Conservation (phyloP, 2,329 filamentous ascomycete species). For the Xylaria multiplex region DNA sequence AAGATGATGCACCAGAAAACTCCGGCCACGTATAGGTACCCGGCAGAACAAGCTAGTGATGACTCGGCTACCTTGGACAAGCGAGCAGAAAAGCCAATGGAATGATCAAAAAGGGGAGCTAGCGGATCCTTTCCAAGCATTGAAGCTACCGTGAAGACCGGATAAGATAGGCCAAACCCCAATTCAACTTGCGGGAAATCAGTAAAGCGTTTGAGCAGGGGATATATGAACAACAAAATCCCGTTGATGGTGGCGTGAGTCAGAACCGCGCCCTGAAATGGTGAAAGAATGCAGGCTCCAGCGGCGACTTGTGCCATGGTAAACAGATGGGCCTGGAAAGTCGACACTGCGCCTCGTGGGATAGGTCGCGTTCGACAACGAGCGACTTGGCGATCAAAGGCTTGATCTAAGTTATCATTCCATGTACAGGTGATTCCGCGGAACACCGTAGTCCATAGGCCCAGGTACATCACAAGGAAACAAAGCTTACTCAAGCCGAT, state of each 20-base stretch:
- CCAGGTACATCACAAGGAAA: conserved; percentile 3
- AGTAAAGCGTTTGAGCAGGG: conserved; percentile 61
- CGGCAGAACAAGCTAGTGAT: background rate
- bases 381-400: conserved; percentile 61
- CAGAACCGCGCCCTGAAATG: no score
- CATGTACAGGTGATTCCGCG: conserved; percentile 62
- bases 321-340: conserved; percentile 50
- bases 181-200: conserved; percentile 62
- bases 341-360: conserved; percentile 57
- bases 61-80: background rate
- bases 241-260: conserved; percentile 28
- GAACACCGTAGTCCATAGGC: conserved; percentile 55
- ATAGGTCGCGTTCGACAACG: conserved; percentile 61
- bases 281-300: conserved; percentile 42
- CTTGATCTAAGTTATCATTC: conserved; percentile 65
- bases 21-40: conserved; percentile 12
- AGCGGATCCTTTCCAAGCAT: conserved; percentile 54
- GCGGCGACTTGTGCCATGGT: conserved; percentile 51
- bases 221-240: conserved; percentile 57
- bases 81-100: background rate
- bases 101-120: conserved; percentile 50
- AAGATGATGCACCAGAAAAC: conserved; percentile 29
- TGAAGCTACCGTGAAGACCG: conserved; percentile 54
- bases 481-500: background rate
- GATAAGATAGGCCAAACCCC: conserved; percentile 60